Percentiles rank a stretch among this genome's conserved stretches.
Evolutionary conservation across 1,284 basidiomycete species (phyloP).

Genomic region (Ustilago trichophora): DNA sequence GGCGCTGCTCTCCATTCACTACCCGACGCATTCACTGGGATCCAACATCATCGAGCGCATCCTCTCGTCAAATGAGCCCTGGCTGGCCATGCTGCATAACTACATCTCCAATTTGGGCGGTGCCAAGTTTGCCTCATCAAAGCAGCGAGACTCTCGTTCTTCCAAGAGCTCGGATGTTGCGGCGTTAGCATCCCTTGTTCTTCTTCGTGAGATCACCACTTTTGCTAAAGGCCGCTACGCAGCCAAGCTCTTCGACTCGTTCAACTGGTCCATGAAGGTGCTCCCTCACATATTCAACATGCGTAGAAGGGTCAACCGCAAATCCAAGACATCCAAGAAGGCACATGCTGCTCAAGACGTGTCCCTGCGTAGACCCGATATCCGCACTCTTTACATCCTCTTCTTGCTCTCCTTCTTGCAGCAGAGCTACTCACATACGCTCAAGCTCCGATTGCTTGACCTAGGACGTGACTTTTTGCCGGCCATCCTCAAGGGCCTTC

Average conservation of each 20-base stretch:
- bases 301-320: slow-evolving; percentile 38
- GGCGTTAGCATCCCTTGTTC: slow-evolving; percentile 42
- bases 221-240: slow-evolving; percentile 55
- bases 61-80: slow-evolving; percentile 45
- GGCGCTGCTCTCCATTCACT: slow-evolving; percentile 54
- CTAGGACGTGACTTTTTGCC: slow-evolving; percentile 53
- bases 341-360: slow-evolving; percentile 29
- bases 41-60: slow-evolving; percentile 50
- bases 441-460: slow-evolving; percentile 44
- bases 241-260: slow-evolving; percentile 50
- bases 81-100: slow-evolving; percentile 44
- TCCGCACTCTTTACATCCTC: slow-evolving; percentile 60
- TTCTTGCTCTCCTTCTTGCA: slow-evolving; percentile 57
- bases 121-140: slow-evolving; percentile 22
- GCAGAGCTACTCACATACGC: slow-evolving; percentile 43
- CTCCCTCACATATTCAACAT: slow-evolving; percentile 53
- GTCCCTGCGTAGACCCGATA: slow-evolving; percentile 53
- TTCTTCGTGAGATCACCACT: slow-evolving; percentile 49
- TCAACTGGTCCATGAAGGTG: slow-evolving; percentile 56
- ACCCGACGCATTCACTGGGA: slow-evolving; percentile 55
- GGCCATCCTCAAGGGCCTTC: slow-evolving; percentile 47
- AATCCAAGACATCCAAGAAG: slow-evolving; percentile 28
- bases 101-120: slow-evolving; percentile 44
- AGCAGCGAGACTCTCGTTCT: slow-evolving; percentile 17
- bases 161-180: slow-evolving; percentile 38